Conservation (phyloP, 257 asterid species). For the Nicotiana noctiflora region DNA sequence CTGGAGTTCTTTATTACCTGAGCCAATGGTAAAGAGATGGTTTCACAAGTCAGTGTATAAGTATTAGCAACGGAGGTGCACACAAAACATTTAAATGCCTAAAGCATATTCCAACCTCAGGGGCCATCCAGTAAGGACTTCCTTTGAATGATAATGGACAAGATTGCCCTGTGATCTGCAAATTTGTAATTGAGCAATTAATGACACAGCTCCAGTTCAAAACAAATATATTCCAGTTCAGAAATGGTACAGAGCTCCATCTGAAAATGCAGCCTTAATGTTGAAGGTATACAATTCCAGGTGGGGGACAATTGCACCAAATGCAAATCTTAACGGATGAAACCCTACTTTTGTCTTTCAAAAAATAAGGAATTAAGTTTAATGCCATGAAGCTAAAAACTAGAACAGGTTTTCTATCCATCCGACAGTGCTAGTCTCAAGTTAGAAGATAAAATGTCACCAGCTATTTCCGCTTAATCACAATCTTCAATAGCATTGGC, state of each 20-base stretch:
- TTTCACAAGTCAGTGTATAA: not conserved
- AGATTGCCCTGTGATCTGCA: slow-evolving; percentile 82
- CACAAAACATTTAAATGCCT: slow-evolving; percentile 1
- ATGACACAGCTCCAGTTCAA: not conserved
- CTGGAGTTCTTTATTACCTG: slow-evolving; percentile 75
- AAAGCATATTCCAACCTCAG: slow-evolving; percentile 52
- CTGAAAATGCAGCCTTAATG: not conserved
- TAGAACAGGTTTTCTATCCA: not conserved
- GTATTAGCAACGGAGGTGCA: not conserved
- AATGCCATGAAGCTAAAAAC: not conserved
- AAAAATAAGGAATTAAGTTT: not conserved
- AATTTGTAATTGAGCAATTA: slow-evolving; percentile 1
- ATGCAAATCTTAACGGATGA: slow-evolving; percentile 2
- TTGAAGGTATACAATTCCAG: not conserved
- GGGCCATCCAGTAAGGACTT: slow-evolving; percentile 94
- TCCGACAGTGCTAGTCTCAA: not conserved
- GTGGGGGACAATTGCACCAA: not conserved
- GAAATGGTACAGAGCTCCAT: not conserved
- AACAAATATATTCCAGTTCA: no score
- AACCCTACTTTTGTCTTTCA: not conserved
- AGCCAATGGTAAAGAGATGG: slow-evolving; percentile 6
- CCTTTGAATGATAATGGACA: slow-evolving; percentile 55
- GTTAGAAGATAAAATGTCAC: not conserved
- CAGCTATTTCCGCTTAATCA: not conserved
- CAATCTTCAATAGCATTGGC: not conserved